These are phyloP conservation scores for Botrytis aclada DNA, from an alignment of 2,329 filamentous ascomycete species.

Conservation along the genomic window DNA sequence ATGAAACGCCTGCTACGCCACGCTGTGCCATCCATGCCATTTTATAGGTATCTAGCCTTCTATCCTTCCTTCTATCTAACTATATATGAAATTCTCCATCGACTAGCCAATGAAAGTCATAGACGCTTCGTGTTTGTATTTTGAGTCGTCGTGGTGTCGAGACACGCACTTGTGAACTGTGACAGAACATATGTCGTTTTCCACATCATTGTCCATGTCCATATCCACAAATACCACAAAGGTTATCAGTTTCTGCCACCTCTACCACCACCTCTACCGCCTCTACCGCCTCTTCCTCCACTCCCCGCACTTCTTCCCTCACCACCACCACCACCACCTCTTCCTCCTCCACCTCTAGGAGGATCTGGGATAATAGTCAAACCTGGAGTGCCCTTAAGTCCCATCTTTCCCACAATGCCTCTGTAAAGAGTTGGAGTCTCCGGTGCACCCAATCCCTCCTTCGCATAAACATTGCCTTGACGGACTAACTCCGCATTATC, in stretches of 20 bases:
- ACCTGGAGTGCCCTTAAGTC: constrained; percentile 50
- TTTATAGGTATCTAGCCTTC: background rate
- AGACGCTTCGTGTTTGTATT: background rate
- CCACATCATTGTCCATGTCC: background rate
- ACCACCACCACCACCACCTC: constrained; percentile 24
- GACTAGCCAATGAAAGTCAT: background rate
- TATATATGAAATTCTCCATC: background rate
- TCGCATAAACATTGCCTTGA: constrained; percentile 51
- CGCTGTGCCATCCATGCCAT: background rate
- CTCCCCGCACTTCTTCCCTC: constrained; percentile 9
- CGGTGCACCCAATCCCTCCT: constrained; percentile 46
- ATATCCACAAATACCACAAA: background rate
- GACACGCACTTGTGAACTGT: too few relatives aligned
- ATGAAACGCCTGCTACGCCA: constrained; percentile 1
- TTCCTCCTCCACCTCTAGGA: constrained; percentile 34
- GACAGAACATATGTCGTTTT: background rate
- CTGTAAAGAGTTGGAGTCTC: constrained; percentile 49
- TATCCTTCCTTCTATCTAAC: background rate
- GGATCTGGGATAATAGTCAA: constrained; percentile 47
- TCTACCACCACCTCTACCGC: background rate
- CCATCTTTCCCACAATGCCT: constrained; percentile 55
- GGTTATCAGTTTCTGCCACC: background rate
- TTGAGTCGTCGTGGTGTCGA: background rate
- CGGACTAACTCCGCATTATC: constrained; percentile 43
- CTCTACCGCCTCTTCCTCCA: constrained; percentile 8